Evolutionary conservation across 1,284 basidiomycete genomes (phyloP).

Genomic region (Tilletiopsis washingtonensis): DNA sequence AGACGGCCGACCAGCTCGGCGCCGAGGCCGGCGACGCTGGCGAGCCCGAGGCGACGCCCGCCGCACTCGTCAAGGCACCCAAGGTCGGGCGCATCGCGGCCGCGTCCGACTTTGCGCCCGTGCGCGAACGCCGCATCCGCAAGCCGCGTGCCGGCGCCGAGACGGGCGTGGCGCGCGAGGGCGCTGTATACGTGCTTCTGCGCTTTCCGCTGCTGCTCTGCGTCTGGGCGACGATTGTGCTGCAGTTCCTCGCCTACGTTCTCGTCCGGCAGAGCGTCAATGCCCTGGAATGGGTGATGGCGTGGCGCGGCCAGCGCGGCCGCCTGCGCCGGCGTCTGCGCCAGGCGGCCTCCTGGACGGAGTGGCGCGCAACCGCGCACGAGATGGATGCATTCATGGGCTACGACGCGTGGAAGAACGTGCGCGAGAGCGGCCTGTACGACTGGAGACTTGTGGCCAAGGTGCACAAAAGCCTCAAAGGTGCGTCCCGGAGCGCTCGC

Average conservation of each 20-base stretch:
- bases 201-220: conserved; percentile 53
- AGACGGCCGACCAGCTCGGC: not conserved
- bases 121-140: conserved; percentile 27
- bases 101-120: conserved; percentile 37
- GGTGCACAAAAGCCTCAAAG: conserved; percentile 26
- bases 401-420: conserved; percentile 37
- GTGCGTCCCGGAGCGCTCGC: conserved; percentile 1
- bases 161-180: conserved; percentile 36
- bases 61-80: not conserved
- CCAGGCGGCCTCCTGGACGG: conserved; percentile 62
- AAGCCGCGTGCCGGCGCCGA: not conserved
- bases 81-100: conserved; percentile 8
- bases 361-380: conserved; percentile 74
- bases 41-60: not conserved
- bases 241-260: conserved; percentile 76
- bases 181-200: conserved; percentile 32
- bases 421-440: conserved; percentile 39
- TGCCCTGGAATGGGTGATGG: conserved; percentile 30
- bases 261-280: conserved; percentile 75
- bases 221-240: conserved; percentile 74
- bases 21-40: not conserved
- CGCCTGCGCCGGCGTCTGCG: conserved; percentile 66
- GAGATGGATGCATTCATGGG: conserved; percentile 59
- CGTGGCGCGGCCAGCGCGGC: conserved; percentile 79
- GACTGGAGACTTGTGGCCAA: conserved; percentile 46